phyloP scores from a whole-genome alignment of 768 basidiomycete genomes.

The Lactarius quietus region DNA sequence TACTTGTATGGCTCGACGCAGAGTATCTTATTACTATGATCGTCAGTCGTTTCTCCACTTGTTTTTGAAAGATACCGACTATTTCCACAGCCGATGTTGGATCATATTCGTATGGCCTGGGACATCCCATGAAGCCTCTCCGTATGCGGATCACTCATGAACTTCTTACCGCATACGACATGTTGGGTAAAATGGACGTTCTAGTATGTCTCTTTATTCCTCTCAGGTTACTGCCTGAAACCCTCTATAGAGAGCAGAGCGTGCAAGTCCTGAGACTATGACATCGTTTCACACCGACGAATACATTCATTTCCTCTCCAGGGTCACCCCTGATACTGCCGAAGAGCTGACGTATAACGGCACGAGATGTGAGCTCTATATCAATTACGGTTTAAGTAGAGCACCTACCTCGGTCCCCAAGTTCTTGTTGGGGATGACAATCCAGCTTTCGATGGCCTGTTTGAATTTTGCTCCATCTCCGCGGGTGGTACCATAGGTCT shows the following conservation, averaged over 20 bases:
- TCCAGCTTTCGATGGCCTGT: constrained; percentile 93
- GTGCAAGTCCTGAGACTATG: constrained; percentile 48
- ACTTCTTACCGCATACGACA: constrained; percentile 83
- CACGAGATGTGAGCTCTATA: constrained; percentile 66
- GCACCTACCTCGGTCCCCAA: constrained; percentile 25
- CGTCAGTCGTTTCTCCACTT: constrained; percentile 37
- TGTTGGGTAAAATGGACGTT: constrained; percentile 93
- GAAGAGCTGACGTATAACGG: constrained; percentile 83
- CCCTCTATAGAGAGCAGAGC: constrained; percentile 33
- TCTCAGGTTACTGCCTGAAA: not conserved
- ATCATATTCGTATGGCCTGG: constrained; percentile 76
- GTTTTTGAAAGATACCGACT: not conserved
- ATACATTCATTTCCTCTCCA: constrained; percentile 87
- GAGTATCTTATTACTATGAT: constrained; percentile 81
- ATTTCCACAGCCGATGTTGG: constrained; percentile 58
- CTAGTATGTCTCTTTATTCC: constrained; percentile 52
- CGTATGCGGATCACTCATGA: constrained; percentile 93
- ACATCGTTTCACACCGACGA: constrained; percentile 98
- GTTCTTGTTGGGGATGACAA: constrained; percentile 86
- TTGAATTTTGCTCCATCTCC: constrained; percentile 95
- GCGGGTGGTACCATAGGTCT: constrained; percentile 91
- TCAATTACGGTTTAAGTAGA: not conserved
- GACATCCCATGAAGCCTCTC: constrained; percentile 96
- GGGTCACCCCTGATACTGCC: constrained; percentile 88
- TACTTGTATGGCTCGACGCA: constrained; percentile 56